Evolutionary conservation across 2,329 filamentous ascomycete genomes (phyloP).

Genomic region (Diaporthe batatas): DNA sequence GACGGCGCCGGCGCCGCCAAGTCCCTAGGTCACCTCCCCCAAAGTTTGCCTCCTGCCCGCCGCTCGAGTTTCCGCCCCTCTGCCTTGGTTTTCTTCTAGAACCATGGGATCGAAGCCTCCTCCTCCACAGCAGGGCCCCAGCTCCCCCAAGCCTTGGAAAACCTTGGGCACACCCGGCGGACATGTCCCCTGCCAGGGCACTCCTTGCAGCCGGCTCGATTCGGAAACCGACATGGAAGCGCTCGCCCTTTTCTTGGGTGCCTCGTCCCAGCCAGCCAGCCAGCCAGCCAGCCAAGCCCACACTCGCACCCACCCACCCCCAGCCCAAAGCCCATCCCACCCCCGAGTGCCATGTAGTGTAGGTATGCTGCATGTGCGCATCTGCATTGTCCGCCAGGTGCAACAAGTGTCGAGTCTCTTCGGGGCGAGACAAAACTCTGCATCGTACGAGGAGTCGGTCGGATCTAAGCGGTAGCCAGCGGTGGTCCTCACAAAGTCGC

Average conservation of each 20-base stretch:
- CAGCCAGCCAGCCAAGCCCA: background rate
- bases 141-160: background rate
- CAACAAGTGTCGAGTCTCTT: background rate
- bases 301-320: too few species aligned
- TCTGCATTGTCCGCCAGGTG: slow-evolving; percentile 18
- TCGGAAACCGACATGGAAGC: slow-evolving; percentile 9
- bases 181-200: slow-evolving; percentile 25
- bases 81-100: slow-evolving; percentile 27
- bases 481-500: slow-evolving; percentile 21
- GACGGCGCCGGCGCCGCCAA: background rate
- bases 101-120: slow-evolving; percentile 21
- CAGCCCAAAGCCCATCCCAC: background rate
- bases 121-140: slow-evolving; percentile 10
- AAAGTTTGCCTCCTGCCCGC: slow-evolving; percentile 22
- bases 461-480: slow-evolving; percentile 6
- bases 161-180: slow-evolving; percentile 19
- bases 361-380: slow-evolving; percentile 7
- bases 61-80: slow-evolving; percentile 31
- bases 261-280: background rate
- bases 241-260: background rate
- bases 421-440: slow-evolving; percentile 23
- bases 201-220: slow-evolving; percentile 24
- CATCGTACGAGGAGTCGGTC: slow-evolving; percentile 28
- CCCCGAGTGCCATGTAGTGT: background rate
- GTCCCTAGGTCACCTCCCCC: slow-evolving; percentile 11